phyloP scores from a whole-genome alignment of 2,329 filamentous ascomycete genomes.

The Lachnellula cervina region DNA sequence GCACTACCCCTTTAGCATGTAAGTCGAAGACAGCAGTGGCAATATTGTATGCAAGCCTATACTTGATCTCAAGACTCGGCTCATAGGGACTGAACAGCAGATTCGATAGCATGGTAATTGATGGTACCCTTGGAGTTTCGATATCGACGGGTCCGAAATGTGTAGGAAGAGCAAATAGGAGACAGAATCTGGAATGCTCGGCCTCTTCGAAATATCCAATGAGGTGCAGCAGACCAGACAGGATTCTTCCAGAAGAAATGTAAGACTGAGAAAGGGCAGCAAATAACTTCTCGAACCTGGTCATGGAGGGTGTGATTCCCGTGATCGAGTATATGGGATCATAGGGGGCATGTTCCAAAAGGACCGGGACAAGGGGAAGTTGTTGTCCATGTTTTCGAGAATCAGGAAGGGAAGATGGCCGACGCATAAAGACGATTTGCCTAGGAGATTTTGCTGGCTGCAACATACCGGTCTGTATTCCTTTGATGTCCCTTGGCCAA shows the following conservation, averaged over 20 bases:
- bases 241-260: conserved; percentile 49
- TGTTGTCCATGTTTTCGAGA: conserved; percentile 19
- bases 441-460: conserved; percentile 32
- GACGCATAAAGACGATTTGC: conserved; percentile 31
- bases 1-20: conserved; percentile 63
- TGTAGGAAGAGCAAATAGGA: conserved; percentile 70
- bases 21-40: conserved; percentile 69
- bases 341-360: conserved; percentile 67
- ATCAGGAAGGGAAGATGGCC: conserved; percentile 20
- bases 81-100: conserved; percentile 50
- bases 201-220: conserved; percentile 73
- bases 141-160: conserved; percentile 56
- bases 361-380: conserved; percentile 40
- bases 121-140: conserved; percentile 41
- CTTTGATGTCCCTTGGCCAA: conserved; percentile 33
- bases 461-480: conserved; percentile 20
- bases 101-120: conserved; percentile 46
- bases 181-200: conserved; percentile 62
- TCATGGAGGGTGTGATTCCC: conserved; percentile 60
- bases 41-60: conserved; percentile 67
- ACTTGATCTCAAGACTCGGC: conserved; percentile 70
- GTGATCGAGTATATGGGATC: conserved; percentile 58
- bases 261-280: conserved; percentile 42
- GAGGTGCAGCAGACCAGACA: conserved; percentile 54
- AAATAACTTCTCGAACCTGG: conserved; percentile 59